phyloP scores from a whole-genome alignment of 192 early-diverging fungal species.

The Coemansia sp. region DNA sequence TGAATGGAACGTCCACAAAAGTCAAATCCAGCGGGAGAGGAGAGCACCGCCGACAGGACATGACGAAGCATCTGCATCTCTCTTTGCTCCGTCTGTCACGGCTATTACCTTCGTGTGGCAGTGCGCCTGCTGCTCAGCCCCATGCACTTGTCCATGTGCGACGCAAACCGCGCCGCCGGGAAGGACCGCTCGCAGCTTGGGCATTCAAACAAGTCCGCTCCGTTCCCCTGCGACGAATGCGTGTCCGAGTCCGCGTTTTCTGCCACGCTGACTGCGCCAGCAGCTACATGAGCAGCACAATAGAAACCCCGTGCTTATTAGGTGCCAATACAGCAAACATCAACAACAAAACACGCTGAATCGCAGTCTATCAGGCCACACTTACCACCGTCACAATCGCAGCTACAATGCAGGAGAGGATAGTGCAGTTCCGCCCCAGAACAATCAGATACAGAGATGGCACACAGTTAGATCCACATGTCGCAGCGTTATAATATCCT shows the following conservation, averaged over 20 bases:
- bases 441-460: not conserved
- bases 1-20: not conserved
- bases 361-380: conserved; percentile 2
- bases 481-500: too few species aligned
- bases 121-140: conserved; percentile 62
- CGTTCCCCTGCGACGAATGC: conserved; percentile 24
- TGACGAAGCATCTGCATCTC: not conserved
- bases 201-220: conserved; percentile 67
- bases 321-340: not conserved
- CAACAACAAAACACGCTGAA: not conserved
- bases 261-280: not conserved
- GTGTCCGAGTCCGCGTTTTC: not conserved
- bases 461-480: not conserved
- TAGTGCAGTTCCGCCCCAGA: not conserved
- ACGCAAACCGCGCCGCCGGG: conserved; percentile 83
- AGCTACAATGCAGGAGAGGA: conserved; percentile 41
- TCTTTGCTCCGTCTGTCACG: not conserved
- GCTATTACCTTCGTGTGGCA: conserved; percentile 44
- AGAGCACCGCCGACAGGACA: too few species aligned
- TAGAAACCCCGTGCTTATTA: not conserved
- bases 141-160: conserved; percentile 91
- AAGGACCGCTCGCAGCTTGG: conserved; percentile 73
- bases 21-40: too few species aligned
- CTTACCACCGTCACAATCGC: conserved; percentile 40
- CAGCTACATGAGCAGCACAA: not conserved